Conservation (phyloP, 345 rosid genomes). For the Heritiera fomes region DNA sequence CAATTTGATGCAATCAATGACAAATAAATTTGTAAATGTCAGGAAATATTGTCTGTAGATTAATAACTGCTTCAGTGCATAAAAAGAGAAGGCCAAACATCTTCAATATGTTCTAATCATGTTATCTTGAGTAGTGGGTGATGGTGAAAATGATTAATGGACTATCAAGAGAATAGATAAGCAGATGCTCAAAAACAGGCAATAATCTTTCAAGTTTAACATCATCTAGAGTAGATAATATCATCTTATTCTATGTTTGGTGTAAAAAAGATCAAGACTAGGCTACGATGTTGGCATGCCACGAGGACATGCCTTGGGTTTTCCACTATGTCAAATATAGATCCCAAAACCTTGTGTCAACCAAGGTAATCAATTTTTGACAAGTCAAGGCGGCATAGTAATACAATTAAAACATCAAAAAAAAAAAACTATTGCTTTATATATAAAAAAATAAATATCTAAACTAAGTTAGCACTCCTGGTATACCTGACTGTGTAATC, state of each 20-base stretch:
- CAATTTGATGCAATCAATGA: conserved; percentile 4
- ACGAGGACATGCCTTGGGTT: too few relatives aligned
- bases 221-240: neutral
- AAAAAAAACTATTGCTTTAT: neutral
- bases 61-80: conserved; percentile 1
- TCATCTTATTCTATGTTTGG: neutral
- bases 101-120: neutral
- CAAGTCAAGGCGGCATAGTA: neutral
- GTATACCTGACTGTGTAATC: conserved; percentile 79
- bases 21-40: neutral
- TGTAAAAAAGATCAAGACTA: neutral
- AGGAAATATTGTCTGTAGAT: too few relatives aligned
- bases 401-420: neutral
- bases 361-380: neutral
- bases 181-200: neutral
- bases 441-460: conserved; percentile 36
- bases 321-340: too few relatives aligned
- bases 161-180: neutral
- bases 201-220: neutral
- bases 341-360: neutral
- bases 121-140: neutral
- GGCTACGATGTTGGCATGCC: neutral
- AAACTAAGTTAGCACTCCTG: conserved; percentile 14
- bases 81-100: neutral
- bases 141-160: conserved; percentile 5